Conservation (phyloP, 2,329 filamentous ascomycete genomes). For the Epichloe baconii region DNA sequence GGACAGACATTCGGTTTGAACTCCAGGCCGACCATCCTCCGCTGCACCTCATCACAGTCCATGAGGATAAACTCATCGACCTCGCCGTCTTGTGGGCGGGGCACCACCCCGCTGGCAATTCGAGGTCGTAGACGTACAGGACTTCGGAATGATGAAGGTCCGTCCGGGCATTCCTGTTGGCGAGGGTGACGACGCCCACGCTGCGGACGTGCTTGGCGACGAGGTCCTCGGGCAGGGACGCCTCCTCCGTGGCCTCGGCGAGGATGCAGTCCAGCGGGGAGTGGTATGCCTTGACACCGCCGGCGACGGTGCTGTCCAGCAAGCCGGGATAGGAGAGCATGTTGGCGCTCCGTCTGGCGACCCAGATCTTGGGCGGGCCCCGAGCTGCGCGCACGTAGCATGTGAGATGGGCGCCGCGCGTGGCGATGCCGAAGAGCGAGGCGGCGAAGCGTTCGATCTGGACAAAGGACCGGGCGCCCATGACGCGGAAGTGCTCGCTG, state of each 20-base stretch:
- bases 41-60: slow-evolving; percentile 45
- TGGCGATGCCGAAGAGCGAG: slow-evolving; percentile 53
- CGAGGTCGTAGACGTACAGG: slow-evolving; percentile 63
- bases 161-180: slow-evolving; percentile 11
- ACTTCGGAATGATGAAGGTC: slow-evolving; percentile 25
- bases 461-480: slow-evolving; percentile 23
- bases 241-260: slow-evolving; percentile 63
- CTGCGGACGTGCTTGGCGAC: slow-evolving; percentile 14
- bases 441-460: slow-evolving; percentile 48
- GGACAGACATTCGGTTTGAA: slow-evolving; percentile 79
- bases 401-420: slow-evolving; percentile 54
- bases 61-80: slow-evolving; percentile 63
- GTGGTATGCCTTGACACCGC: slow-evolving; percentile 58
- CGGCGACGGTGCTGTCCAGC: slow-evolving; percentile 71
- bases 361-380: slow-evolving; percentile 51
- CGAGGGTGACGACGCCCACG: slow-evolving; percentile 23
- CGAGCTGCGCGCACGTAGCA: slow-evolving; percentile 34
- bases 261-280: slow-evolving; percentile 54
- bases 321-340: slow-evolving; percentile 64
- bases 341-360: slow-evolving; percentile 49
- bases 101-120: slow-evolving; percentile 46
- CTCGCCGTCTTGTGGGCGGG: slow-evolving; percentile 61
- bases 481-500: slow-evolving; percentile 29
- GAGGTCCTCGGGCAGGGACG: slow-evolving; percentile 24
- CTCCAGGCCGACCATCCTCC: slow-evolving; percentile 49